A percentile compares a stretch with the other conserved stretches of the same genome.
Evolutionary conservation across 805 yeast species (phyloP).

Genomic region (Tetrapisispora pingtungensis): DNA sequence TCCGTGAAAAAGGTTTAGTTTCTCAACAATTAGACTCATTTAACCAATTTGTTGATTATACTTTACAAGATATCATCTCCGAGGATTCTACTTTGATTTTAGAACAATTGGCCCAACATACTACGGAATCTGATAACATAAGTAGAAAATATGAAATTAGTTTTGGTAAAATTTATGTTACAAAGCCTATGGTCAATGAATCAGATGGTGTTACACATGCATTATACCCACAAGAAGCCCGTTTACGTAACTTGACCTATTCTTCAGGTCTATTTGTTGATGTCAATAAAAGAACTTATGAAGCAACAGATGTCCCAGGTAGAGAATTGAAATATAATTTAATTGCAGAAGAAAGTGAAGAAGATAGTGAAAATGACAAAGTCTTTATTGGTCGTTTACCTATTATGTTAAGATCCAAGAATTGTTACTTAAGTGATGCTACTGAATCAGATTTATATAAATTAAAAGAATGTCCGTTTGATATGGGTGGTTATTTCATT

Average conservation of each 20-base stretch:
- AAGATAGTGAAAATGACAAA: conserved; percentile 63
- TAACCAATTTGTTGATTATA: conserved; percentile 93
- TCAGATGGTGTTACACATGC: conserved; percentile 99
- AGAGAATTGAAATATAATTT: conserved; percentile 50
- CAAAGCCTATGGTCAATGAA: conserved; percentile 97
- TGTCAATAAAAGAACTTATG: conserved; percentile 82
- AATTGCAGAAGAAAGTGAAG: conserved; percentile 42
- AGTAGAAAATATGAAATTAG: conserved; percentile 90
- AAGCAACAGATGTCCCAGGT: conserved; percentile 63
- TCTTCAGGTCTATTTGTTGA: conserved; percentile 94
- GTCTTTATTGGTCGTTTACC: conserved; percentile 96
- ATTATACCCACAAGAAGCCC: conserved; percentile 95
- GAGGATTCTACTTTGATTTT: conserved; percentile 90
- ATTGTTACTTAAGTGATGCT: conserved; percentile 83
- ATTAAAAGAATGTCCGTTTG: conserved; percentile 96
- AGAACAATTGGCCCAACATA: conserved; percentile 97
- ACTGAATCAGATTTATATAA: conserved; percentile 91
- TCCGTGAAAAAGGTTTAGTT: conserved; percentile 92
- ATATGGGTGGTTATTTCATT: conserved; percentile 98
- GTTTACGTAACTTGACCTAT: conserved; percentile 90
- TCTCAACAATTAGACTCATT: conserved; percentile 97
- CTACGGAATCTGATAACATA: conserved; percentile 79
- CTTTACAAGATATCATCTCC: conserved; percentile 92
- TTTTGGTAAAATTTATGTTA: conserved; percentile 94
- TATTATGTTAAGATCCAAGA: conserved; percentile 93